Evolutionary conservation across 805 yeast genomes (phyloP).

Genomic region (Kluyveromyces lactis): DNA sequence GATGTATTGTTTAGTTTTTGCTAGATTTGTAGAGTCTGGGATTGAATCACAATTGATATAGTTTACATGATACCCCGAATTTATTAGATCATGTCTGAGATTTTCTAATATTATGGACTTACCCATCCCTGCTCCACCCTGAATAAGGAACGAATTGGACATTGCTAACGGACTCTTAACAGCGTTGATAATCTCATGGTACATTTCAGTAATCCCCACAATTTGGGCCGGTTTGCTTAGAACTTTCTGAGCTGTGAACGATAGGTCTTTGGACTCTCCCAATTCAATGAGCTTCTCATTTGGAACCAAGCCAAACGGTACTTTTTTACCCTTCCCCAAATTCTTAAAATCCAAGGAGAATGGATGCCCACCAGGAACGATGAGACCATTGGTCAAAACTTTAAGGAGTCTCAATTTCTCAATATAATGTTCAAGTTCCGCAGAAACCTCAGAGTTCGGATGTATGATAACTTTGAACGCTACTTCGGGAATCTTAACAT

Average conservation of each 20-base stretch:
- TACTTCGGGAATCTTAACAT: background rate
- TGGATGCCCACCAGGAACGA: background rate
- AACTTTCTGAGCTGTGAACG: background rate
- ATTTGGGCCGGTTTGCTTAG: constrained; percentile 21
- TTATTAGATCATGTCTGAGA: constrained; percentile 31
- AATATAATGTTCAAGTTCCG: background rate
- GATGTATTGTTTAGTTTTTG: constrained; percentile 35
- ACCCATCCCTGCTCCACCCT: constrained; percentile 79
- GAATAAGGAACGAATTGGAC: constrained; percentile 45
- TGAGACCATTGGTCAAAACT: background rate
- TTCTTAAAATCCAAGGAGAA: background rate
- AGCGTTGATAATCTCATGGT: constrained; percentile 29
- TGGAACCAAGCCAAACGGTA: background rate
- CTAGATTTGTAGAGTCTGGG: constrained; percentile 17
- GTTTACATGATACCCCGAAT: constrained; percentile 30
- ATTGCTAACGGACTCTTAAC: constrained; percentile 15
- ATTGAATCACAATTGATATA: constrained; percentile 47
- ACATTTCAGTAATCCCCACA: constrained; percentile 48
- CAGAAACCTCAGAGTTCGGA: background rate
- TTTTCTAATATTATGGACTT: constrained; percentile 50
- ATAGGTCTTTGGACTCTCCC: constrained; percentile 12
- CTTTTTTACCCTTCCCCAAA: background rate
- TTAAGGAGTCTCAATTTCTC: background rate
- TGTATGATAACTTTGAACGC: background rate
- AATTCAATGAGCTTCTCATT: constrained; percentile 8